Percentiles rank a stretch among this genome's conserved stretches.
Evolutionary conservation across 345 rosid genomes (phyloP).

Genomic region (Heritiera littoralis): DNA sequence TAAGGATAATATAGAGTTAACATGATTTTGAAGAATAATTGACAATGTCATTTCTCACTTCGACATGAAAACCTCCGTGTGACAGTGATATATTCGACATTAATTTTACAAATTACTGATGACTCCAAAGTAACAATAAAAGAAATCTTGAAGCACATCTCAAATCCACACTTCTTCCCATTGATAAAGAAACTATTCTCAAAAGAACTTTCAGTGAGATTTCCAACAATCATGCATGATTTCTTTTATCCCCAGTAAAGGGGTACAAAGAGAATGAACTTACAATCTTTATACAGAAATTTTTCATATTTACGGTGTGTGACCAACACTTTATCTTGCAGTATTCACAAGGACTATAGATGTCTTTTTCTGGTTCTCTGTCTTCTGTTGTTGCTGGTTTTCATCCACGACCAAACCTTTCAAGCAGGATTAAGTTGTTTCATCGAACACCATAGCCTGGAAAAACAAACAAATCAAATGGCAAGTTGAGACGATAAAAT

Average conservation of each 20-base stretch:
- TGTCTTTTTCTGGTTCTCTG: slow-evolving; percentile 20
- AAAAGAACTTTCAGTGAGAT: neutral
- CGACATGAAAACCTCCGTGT: neutral
- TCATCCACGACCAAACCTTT: slow-evolving; percentile 39
- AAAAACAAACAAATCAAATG: slow-evolving; percentile 22
- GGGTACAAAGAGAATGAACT: neutral
- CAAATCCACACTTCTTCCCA: slow-evolving; percentile 7
- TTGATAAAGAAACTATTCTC: neutral
- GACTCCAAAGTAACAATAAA: neutral
- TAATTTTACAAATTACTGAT: neutral
- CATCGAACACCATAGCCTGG: slow-evolving; percentile 66
- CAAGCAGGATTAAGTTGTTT: slow-evolving; percentile 45
- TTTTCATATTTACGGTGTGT: slow-evolving; percentile 32
- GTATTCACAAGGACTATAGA: slow-evolving; percentile 47
- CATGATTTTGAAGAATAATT: neutral
- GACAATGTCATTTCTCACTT: neutral
- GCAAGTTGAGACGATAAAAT: slow-evolving; percentile 9
- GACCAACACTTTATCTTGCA: slow-evolving; percentile 32
- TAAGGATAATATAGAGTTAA: too few species aligned
- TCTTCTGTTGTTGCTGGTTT: slow-evolving; percentile 24
- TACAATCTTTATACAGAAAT: slow-evolving; percentile 16
- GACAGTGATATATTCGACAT: neutral
- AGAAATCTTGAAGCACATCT: neutral
- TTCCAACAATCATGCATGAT: neutral
- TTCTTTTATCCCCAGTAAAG: neutral